Evolutionary conservation across 345 rosid species (phyloP).

Genomic region (Raphanus sativus): DNA sequence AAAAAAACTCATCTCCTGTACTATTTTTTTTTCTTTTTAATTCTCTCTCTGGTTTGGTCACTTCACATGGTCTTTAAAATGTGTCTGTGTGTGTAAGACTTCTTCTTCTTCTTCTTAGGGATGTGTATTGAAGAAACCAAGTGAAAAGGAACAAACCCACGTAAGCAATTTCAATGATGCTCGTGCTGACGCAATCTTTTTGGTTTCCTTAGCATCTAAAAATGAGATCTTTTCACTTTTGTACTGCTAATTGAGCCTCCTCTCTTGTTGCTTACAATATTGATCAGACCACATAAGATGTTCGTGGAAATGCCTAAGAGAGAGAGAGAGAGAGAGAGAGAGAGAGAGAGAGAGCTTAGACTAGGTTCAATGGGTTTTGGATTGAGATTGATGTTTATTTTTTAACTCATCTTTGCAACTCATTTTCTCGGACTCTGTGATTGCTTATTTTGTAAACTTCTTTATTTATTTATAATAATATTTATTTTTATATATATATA

Average conservation of each 20-base stretch:
- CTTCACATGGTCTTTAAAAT: neutral
- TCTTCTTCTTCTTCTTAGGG: constrained; percentile 37
- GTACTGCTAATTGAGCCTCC: constrained; percentile 27
- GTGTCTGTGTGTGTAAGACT: constrained; percentile 13
- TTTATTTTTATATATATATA: constrained; percentile 20
- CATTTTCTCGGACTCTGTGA: constrained; percentile 59
- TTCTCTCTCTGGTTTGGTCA: constrained; percentile 5
- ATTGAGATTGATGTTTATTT: constrained; percentile 67
- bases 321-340: constrained; percentile 15
- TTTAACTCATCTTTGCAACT: constrained; percentile 41
- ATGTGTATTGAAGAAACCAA: constrained; percentile 52
- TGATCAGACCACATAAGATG: constrained; percentile 35
- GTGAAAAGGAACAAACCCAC: constrained; percentile 43
- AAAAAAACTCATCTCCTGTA: neutral
- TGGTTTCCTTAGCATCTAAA: constrained; percentile 45
- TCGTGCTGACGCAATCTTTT: constrained; percentile 4
- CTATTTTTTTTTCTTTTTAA: neutral
- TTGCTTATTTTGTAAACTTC: constrained; percentile 36
- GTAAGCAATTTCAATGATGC: constrained; percentile 41
- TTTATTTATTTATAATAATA: neutral
- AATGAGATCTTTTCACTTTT: constrained; percentile 49
- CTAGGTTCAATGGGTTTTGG: constrained; percentile 72
- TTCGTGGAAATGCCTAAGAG: constrained; percentile 28
- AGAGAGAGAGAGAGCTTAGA: constrained; percentile 19
- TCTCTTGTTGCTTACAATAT: constrained; percentile 18